phyloP scores from a whole-genome alignment of 2,329 filamentous ascomycete species.

The Xylariaceae sp. region DNA sequence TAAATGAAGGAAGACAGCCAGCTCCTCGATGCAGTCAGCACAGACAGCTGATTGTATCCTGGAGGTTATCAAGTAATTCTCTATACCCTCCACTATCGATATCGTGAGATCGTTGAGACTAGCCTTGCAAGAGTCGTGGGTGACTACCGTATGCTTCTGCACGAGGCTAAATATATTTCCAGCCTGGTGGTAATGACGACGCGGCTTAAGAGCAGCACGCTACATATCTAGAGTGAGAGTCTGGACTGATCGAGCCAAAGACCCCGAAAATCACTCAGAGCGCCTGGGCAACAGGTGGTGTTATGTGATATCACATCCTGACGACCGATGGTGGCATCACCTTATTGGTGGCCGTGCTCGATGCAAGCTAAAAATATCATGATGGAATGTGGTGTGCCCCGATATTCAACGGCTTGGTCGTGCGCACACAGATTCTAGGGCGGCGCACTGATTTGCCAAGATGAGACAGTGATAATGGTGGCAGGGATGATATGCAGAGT shows the following conservation, averaged over 20 bases:
- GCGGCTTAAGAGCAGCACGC: no score
- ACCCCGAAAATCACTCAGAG: neutral
- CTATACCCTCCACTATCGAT: constrained; percentile 19
- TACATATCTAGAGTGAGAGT: no score
- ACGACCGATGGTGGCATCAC: neutral
- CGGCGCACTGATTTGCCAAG: neutral
- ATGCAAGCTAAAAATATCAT: constrained; percentile 23
- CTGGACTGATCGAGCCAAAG: neutral
- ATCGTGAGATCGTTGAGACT: neutral
- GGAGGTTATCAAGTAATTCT: neutral
- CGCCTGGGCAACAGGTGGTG: neutral
- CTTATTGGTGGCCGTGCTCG: neutral
- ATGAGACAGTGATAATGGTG: neutral
- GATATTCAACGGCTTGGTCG: neutral
- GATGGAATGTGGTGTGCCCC: constrained; percentile 1
- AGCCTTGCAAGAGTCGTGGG: neutral
- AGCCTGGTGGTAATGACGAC: constrained; percentile 25
- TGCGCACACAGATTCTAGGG: neutral
- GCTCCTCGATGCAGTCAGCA: constrained; percentile 30
- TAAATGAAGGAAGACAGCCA: constrained; percentile 60
- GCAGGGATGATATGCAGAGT: neutral
- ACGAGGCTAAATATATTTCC: constrained; percentile 23
- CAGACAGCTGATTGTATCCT: neutral
- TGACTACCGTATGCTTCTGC: neutral
- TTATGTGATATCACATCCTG: neutral